A percentile compares a stretch with the other conserved stretches of the same genome.
Evolutionary conservation across 1,139 yeast genomes (phyloP).

Genomic region (Taphrina communis): DNA sequence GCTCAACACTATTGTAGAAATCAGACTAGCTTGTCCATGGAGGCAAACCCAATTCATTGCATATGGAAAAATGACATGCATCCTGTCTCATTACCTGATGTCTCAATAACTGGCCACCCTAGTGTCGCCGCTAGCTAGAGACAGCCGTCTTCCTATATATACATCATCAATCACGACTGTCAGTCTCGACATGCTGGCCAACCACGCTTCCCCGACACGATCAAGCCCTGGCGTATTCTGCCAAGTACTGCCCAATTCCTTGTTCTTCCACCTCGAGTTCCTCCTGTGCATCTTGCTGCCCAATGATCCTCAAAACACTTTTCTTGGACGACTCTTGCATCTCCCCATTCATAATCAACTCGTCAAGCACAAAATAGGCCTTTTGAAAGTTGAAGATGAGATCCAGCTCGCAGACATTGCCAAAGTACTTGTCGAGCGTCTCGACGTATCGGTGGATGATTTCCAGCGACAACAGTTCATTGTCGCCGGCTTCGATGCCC

Average conservation of each 20-base stretch:
- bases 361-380: slow-evolving; percentile 91
- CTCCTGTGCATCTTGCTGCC: slow-evolving; percentile 73
- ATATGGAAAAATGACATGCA: no score
- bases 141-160: no score
- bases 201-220: neutral
- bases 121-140: no score
- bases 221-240: slow-evolving; percentile 27
- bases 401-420: slow-evolving; percentile 69
- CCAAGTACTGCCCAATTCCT: slow-evolving; percentile 40
- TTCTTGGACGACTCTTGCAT: slow-evolving; percentile 81
- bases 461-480: slow-evolving; percentile 84
- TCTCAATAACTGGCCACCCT: no score
- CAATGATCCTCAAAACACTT: slow-evolving; percentile 76
- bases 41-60: no score
- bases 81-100: no score
- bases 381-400: slow-evolving; percentile 93
- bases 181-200: no score
- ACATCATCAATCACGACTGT: no score
- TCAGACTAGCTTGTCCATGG: no score
- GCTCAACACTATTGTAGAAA: no score
- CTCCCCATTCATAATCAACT: slow-evolving; percentile 78
- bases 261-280: slow-evolving; percentile 53
- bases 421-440: slow-evolving; percentile 93
- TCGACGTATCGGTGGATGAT: slow-evolving; percentile 92
- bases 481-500: slow-evolving; percentile 82